These are phyloP conservation scores for Adiantum capillusveneris DNA, from an alignment of 75 land plant species.

Conservation along the genomic window DNA sequence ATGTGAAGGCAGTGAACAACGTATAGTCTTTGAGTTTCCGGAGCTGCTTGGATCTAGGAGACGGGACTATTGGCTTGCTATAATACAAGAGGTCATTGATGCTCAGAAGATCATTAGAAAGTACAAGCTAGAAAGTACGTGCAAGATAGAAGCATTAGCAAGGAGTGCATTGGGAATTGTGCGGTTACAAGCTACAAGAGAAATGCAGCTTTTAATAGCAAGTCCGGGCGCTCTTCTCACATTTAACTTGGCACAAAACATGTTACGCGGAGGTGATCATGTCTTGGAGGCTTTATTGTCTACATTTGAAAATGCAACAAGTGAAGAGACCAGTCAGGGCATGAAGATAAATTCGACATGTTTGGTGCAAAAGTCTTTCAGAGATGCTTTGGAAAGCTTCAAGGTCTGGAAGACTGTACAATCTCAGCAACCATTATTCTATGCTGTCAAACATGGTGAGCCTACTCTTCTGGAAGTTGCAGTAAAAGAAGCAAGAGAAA, in stretches of 20 bases:
- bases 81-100: slow-evolving; percentile 46
- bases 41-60: slow-evolving; percentile 62
- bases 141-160: slow-evolving; percentile 44
- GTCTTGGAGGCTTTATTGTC: slow-evolving; percentile 48
- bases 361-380: not conserved
- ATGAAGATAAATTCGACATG: slow-evolving; percentile 17
- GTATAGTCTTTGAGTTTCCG: slow-evolving; percentile 62
- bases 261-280: slow-evolving; percentile 60
- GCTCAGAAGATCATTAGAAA: slow-evolving; percentile 44
- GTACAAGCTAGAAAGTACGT: slow-evolving; percentile 23
- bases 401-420: not conserved
- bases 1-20: slow-evolving; percentile 52
- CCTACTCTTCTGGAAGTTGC: slow-evolving; percentile 35
- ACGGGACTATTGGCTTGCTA: slow-evolving; percentile 68
- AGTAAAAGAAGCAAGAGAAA: slow-evolving; percentile 43
- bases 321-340: not conserved
- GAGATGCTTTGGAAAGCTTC: not conserved
- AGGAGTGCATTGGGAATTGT: slow-evolving; percentile 44
- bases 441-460: slow-evolving; percentile 13
- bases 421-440: not conserved
- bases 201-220: slow-evolving; percentile 50
- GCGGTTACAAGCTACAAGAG: slow-evolving; percentile 72
- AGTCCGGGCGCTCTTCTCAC: slow-evolving; percentile 49
- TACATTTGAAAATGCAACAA: not conserved
- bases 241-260: slow-evolving; percentile 51